Percentiles rank a stretch among this genome's conserved stretches.
phyloP scores from a whole-genome alignment of 305 asterid species.

The Fraxinus greggii region DNA sequence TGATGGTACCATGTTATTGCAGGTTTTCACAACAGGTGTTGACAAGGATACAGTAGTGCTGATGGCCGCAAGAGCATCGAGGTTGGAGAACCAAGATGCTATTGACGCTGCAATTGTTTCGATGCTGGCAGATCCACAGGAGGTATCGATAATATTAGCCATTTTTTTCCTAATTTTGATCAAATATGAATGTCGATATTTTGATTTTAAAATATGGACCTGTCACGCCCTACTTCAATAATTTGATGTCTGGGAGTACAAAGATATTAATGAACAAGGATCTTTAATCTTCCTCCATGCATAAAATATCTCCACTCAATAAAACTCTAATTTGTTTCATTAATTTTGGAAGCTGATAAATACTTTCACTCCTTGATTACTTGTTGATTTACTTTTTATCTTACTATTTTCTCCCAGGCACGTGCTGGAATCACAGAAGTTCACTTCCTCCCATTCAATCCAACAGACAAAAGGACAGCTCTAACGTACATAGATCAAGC shows the following conservation, averaged over 20 bases:
- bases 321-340: background rate
- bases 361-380: background rate
- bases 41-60: conserved; percentile 39
- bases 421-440: conserved; percentile 52
- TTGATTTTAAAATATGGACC: background rate
- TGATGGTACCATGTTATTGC: conserved; percentile 1
- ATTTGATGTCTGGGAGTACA: background rate
- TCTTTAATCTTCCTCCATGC: background rate
- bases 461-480: conserved; percentile 60
- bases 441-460: conserved; percentile 57
- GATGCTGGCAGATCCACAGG: conserved; percentile 42
- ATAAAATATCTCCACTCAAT: background rate
- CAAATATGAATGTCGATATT: background rate
- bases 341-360: background rate
- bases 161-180: background rate
- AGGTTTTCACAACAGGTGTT: conserved; percentile 37
- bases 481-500: conserved; percentile 47
- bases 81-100: conserved; percentile 47
- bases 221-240: background rate
- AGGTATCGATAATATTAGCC: conserved; percentile 21
- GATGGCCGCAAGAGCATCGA: conserved; percentile 49
- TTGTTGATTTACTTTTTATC: background rate
- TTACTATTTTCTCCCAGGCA: conserved; percentile 30
- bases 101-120: conserved; percentile 46
- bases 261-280: background rate